phyloP scores from a whole-genome alignment of 108 stramenopile genomes.

The Bacterosira constricta region DNA sequence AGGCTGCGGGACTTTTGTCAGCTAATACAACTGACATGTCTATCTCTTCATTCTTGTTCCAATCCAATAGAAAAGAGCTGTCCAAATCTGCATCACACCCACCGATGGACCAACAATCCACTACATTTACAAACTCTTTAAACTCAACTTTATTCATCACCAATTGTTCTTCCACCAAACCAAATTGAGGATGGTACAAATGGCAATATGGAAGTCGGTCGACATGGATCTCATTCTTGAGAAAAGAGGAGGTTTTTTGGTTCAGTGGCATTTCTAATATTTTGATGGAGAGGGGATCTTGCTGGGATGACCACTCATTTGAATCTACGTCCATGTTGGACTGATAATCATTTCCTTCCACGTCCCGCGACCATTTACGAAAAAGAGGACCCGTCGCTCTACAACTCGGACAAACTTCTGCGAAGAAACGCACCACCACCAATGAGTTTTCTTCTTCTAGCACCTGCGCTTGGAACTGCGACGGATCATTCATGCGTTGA shows the following conservation, averaged over 20 bases:
- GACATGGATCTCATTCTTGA: constrained; percentile 17
- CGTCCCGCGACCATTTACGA: constrained; percentile 28
- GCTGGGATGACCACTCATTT: neutral
- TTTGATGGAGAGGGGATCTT: constrained; percentile 12
- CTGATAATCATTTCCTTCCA: neutral
- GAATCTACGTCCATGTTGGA: too few relatives aligned
- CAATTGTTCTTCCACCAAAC: constrained; percentile 26
- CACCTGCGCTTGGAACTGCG: constrained; percentile 20
- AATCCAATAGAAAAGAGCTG: neutral
- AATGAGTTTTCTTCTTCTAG: constrained; percentile 10
- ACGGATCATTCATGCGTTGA: constrained; percentile 17
- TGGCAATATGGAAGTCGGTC: constrained; percentile 24
- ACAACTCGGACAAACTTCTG: constrained; percentile 32
- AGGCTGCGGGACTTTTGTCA: too few relatives aligned
- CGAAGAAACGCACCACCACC: constrained; percentile 25
- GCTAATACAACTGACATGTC: too few relatives aligned
- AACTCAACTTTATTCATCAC: constrained; percentile 28
- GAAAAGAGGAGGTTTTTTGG: constrained; percentile 15
- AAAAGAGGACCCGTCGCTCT: constrained; percentile 21
- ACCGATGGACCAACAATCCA: constrained; percentile 17
- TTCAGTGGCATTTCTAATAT: constrained; percentile 33
- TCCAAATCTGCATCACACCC: constrained; percentile 6
- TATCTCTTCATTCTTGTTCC: constrained; percentile 3
- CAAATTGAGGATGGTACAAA: constrained; percentile 26
- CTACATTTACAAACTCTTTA: constrained; percentile 9